Base-by-base conservation (phyloP, 2,329 filamentous ascomycete genomes). In the Saccharata proteae region DNA sequence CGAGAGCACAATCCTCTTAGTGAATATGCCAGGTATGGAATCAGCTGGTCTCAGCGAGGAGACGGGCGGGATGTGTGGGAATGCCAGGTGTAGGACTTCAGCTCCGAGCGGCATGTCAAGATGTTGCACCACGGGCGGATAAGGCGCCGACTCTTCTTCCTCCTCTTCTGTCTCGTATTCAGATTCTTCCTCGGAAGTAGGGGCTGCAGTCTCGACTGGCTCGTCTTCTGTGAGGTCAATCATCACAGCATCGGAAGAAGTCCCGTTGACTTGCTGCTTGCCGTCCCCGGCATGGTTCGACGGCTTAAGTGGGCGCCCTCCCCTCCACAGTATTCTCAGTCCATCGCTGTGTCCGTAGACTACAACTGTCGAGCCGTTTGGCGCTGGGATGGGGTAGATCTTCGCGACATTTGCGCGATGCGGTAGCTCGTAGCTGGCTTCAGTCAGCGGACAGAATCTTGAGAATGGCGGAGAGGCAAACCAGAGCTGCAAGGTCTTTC, bases 321-420 rank as follows among this genome's bases (percentile, higher is more conserved):
- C 71, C 50, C 69, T 61, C 74, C 74, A 78, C 17, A 74, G 42
- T 29, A 77, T 52, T 35, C 65, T 64, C 14, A 79, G 42, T 4
- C 74, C 74, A 24, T 58, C 59, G 24, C 69, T 65, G 40, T 75
- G 66, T 27, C 67, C 74, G 42, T 73, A 75, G 9, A 77, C 44
- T 26, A 77, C 58, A 36, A 78, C 58, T 3, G 67, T 70, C 3
- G 74, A 77, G 46, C 71, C 71, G 49, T 77, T 76, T 14, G 70
- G 65, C 13, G 71, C 60, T 38, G 61, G 59, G 21, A 69, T 48
- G 5, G 74, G 73, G 45, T 77, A 77, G 40, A 68, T 57, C 46
- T 64, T 62, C 9, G 71, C 62, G 34, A 58, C 56, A 52, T 70
- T 64, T 36, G 71, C 59, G 43, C 71, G 68, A 46, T 72, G 66